Evolutionary conservation across 192 early-diverging fungal genomes (phyloP).

Genomic region (Diversispora epigaea): DNA sequence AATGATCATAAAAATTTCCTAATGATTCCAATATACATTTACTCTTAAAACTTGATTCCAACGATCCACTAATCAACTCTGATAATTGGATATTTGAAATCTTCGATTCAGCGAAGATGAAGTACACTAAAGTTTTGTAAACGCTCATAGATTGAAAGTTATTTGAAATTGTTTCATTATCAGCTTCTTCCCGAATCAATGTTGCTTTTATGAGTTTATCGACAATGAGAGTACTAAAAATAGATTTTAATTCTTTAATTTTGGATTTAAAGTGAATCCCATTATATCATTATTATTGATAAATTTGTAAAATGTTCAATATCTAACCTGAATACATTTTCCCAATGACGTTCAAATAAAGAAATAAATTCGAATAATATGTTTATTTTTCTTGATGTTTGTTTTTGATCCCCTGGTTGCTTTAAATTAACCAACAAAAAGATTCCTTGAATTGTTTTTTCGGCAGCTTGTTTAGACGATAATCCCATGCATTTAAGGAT

Average conservation of each 20-base stretch:
- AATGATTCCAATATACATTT: neutral
- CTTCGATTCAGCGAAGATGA: neutral
- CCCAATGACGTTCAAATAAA: too few relatives aligned
- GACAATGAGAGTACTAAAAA: neutral
- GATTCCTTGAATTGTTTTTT: neutral
- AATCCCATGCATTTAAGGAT: neutral
- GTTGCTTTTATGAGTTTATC: neutral
- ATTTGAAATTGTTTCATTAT: neutral
- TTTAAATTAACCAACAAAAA: neutral
- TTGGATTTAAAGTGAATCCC: too few relatives aligned
- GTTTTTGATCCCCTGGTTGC: neutral
- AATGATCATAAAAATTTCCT: neutral
- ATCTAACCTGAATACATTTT: too few relatives aligned
- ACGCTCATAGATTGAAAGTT: neutral
- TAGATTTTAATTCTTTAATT: too few relatives aligned
- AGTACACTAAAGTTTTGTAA: neutral
- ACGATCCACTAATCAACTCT: neutral
- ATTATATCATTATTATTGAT: too few relatives aligned
- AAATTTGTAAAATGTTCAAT: too few relatives aligned
- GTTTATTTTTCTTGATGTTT: neutral
- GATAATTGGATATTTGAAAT: conserved; percentile 2
- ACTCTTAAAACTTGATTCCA: neutral
- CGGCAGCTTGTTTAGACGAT: neutral
- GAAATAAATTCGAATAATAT: too few relatives aligned
- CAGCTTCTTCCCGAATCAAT: neutral